Conservation (phyloP, 495 filamentous ascomycete genomes). For the Parathielavia appendiculata region DNA sequence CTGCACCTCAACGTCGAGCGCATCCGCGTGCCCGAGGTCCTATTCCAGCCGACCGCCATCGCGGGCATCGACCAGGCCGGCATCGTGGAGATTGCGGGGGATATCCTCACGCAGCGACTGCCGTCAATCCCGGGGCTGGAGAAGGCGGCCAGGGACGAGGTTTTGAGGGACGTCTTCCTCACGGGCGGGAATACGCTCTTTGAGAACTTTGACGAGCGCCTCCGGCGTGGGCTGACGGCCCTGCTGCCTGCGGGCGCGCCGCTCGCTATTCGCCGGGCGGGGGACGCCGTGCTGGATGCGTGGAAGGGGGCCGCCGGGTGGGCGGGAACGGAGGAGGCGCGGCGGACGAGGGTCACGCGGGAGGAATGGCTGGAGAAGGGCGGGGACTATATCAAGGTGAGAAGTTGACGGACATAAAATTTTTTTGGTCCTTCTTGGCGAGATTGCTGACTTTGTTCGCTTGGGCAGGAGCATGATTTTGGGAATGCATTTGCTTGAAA, state of each 20-base stretch:
- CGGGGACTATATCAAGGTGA: slow-evolving; percentile 77
- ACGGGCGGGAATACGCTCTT: slow-evolving; percentile 93
- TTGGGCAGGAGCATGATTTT: slow-evolving; percentile 69
- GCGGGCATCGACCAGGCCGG: slow-evolving; percentile 94
- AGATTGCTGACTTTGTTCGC: slow-evolving; percentile 1
- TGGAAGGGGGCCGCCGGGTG: slow-evolving; percentile 91
- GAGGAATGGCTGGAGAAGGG: slow-evolving; percentile 83
- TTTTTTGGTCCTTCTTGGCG: slow-evolving; percentile 14
- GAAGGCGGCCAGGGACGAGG: slow-evolving; percentile 45
- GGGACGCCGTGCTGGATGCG: slow-evolving; percentile 73
- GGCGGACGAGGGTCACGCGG: slow-evolving; percentile 51
- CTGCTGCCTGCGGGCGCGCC: slow-evolving; percentile 64
- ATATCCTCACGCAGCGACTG: slow-evolving; percentile 77
- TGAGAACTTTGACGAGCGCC: slow-evolving; percentile 75
- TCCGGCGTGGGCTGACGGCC: slow-evolving; percentile 64
- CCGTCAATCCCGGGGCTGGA: slow-evolving; percentile 43
- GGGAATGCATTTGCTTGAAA: slow-evolving; percentile 56
- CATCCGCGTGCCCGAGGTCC: slow-evolving; percentile 90
- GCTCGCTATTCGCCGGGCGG: slow-evolving; percentile 62
- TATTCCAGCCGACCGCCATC: slow-evolving; percentile 86
- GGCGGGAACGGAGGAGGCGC: slow-evolving; percentile 50
- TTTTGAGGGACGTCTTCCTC: slow-evolving; percentile 83
- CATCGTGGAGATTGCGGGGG: slow-evolving; percentile 79
- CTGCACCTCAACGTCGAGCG: slow-evolving; percentile 94
- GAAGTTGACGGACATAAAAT: too few relatives aligned